Evolutionary conservation across 306 rosid species (phyloP), one percentile per base, ranked within the genome.

Genomic region (Ormosia semicastrata): DNA sequence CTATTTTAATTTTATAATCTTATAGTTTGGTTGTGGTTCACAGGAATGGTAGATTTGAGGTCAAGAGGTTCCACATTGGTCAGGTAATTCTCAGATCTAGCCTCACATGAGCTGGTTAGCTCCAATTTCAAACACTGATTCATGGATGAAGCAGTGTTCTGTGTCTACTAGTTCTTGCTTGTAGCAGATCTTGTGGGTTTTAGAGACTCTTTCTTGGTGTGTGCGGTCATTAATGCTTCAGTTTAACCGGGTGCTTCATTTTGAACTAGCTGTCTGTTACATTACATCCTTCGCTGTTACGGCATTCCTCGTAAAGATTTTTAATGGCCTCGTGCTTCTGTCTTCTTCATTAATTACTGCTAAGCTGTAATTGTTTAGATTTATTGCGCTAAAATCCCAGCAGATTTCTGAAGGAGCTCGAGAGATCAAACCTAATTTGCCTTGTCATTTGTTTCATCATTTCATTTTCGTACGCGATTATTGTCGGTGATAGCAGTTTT

Each of bases 31-130:
- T 46, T 88, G 49, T 76, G 80, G 67, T 65, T 72, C 65, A 30
- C 87, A 91, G 95, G 94, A 81, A 87, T 86, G 87, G 85, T 91
- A 89, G 90, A 84, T 89, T 91, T 83, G 89, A 63, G 78, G 73
- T 84, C 15, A 83, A 24, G 78, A 74, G 81, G 84, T 80, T 85
- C 73, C 62, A 52, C 91, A 85, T 85, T 93, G 84, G 66, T 81
- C 59, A 62, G 87, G 92, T 89, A 84, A 74, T 75, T 77, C 74
- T 68, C 86, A 91, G 97, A 93, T 93, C 97, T 93, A 89, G 84
- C 73, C 10, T 69, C 53, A 40, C 41, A 58, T 64, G 32, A 41
- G 40, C 81, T 46, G 8, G 2, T 70, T 18, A 58, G 47, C 60
- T 54, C 39, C 69, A 57, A 76, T 76, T 86, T 81, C 29, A 5